Evolutionary conservation across 768 basidiomycete genomes (phyloP).

Genomic region (Lactarius sanguifluus): DNA sequence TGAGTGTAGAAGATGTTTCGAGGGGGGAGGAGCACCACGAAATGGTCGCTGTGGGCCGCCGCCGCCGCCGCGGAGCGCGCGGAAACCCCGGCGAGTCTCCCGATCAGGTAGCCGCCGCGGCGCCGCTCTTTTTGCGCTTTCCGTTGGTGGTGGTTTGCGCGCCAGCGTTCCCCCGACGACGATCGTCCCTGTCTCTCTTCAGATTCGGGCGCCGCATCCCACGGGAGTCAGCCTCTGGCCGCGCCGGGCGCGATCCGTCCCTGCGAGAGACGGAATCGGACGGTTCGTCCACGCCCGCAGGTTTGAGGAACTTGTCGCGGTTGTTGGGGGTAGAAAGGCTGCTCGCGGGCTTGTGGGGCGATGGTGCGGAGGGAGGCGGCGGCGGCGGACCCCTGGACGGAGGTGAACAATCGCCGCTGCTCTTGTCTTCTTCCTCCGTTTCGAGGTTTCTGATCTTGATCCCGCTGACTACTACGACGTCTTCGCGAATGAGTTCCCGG

Average conservation of each 20-base stretch:
- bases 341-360: not conserved
- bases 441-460: constrained; percentile 9
- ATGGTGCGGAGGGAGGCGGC: constrained; percentile 5
- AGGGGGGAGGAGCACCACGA: not conserved
- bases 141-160: constrained; percentile 9
- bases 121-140: constrained; percentile 26
- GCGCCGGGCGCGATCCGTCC: constrained; percentile 15
- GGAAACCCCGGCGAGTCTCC: not conserved
- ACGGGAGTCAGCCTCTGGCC: not conserved
- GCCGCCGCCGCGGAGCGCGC: constrained; percentile 23
- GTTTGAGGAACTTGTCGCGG: constrained; percentile 18
- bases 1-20: no score
- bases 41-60: not conserved
- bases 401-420: constrained; percentile 5
- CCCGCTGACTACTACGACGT: not conserved
- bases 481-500: constrained; percentile 22
- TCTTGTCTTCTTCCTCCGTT: constrained; percentile 1
- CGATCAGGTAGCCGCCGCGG: constrained; percentile 20
- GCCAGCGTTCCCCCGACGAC: not conserved
- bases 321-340: not conserved
- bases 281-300: constrained; percentile 24
- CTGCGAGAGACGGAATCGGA: constrained; percentile 13
- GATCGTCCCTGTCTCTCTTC: constrained; percentile 25
- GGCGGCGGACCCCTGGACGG: not conserved
- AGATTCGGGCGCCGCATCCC: constrained; percentile 15